Evolutionary conservation across 805 yeast species (phyloP), one percentile per base, ranked within the genome.

Genomic region (Candida jianshihensis): DNA sequence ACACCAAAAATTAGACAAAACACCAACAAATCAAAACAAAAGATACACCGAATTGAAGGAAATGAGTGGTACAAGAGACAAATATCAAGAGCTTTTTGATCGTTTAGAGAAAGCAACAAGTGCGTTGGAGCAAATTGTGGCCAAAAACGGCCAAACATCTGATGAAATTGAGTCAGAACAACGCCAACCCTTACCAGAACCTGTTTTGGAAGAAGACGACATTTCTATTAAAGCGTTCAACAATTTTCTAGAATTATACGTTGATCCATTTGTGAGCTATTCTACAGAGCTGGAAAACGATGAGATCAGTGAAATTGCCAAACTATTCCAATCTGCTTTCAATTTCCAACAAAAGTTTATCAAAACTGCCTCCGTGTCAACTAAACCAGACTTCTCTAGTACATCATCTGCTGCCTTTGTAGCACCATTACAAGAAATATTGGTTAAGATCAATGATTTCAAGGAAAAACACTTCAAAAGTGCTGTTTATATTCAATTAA

Each of bases 381-480:
- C 72, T 54, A 80, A 83, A 50, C 88, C 96, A 26, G 80, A 72
- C 31, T 53, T 64, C 33, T 51, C 70, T 18, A 77, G 77, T 43
- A 68, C 80, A n/a, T n/a, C n/a, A n/a, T n/a, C n/a, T n/a, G n/a
- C n/a, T 5, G 63, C 55, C 5, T 78, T 77, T 47, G 64, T 87
- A 43, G 59, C 63, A 34, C 96, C 97, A 29, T 72, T 86, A 45
- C 81, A 81, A 50, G 70, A 68, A 34, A 60, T 67, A 20, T 75
- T 87, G 28, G 68, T 67, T 43, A 59, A 68, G 34, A 75, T 86
- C 44, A 71, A 69, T 40, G 72, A 71, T 17, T 50, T 82, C 48
- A 84, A 90, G 49, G 97, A 92, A 46, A 64, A 67, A 29, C 82
- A 85, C 58, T 77, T 96, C 47, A 66, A 69, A 33, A 80, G 85